Conservation (phyloP, 495 filamentous ascomycete genomes). For the Xylaria cubensis region DNA sequence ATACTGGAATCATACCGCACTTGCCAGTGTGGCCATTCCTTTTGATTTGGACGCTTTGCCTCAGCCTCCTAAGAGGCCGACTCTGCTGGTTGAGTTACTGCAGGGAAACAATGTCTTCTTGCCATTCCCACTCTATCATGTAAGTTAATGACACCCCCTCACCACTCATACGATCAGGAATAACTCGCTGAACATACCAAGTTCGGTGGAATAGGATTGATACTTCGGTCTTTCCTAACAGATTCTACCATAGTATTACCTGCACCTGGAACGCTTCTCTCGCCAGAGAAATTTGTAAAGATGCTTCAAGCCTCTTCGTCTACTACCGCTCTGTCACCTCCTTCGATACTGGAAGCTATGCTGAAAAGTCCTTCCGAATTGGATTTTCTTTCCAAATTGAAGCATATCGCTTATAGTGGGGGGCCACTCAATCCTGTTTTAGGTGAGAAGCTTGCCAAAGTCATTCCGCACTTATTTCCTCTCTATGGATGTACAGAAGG, state of each 20-base stretch:
- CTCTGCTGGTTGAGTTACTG: slow-evolving; percentile 26
- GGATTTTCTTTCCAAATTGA: slow-evolving; percentile 30
- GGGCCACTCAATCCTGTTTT: slow-evolving; percentile 38
- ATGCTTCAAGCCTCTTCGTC: slow-evolving; percentile 33
- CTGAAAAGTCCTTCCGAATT: slow-evolving; percentile 30
- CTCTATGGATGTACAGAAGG: slow-evolving; percentile 39
- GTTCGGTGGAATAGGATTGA: slow-evolving; percentile 22
- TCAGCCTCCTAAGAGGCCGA: slow-evolving; percentile 24
- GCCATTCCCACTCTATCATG: slow-evolving; percentile 20
- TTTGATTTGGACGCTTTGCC: slow-evolving; percentile 32
- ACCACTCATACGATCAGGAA: background rate
- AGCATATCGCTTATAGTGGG: slow-evolving; percentile 38
- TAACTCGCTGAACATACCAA: background rate
- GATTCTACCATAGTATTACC: slow-evolving; percentile 32
- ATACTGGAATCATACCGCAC: slow-evolving; percentile 38
- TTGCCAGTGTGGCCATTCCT: slow-evolving; percentile 31
- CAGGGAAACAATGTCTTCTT: slow-evolving; percentile 21
- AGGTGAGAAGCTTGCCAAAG: slow-evolving; percentile 32
- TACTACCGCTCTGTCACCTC: slow-evolving; percentile 33
- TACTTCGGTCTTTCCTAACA: slow-evolving; percentile 14
- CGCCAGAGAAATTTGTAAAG: slow-evolving; percentile 34
- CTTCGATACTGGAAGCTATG: slow-evolving; percentile 38
- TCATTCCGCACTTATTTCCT: slow-evolving; percentile 37
- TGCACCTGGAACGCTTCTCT: slow-evolving; percentile 32
- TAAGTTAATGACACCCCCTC: background rate